A percentile compares a stretch with the other conserved stretches of the same genome.
Evolutionary conservation across 306 rosid genomes (phyloP).

Genomic region (Carpinus viminea): DNA sequence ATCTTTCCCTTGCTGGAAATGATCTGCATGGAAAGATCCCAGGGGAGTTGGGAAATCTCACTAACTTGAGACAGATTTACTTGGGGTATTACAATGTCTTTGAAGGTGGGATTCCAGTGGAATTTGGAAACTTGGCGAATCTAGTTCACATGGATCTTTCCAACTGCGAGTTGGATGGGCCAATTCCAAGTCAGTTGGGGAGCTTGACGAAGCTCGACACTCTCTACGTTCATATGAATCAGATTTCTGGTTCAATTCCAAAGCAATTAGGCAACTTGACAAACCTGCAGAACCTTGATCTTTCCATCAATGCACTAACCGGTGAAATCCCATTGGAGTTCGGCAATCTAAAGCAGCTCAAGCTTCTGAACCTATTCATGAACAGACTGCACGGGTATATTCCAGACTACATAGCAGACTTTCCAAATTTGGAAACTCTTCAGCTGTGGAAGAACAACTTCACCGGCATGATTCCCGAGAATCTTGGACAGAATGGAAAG

Average conservation of each 20-base stretch:
- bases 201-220: slow-evolving; percentile 62
- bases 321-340: slow-evolving; percentile 88
- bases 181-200: slow-evolving; percentile 72
- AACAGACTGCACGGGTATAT: slow-evolving; percentile 83
- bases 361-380: slow-evolving; percentile 78
- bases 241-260: slow-evolving; percentile 71
- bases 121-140: slow-evolving; percentile 60
- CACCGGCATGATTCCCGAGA: slow-evolving; percentile 73
- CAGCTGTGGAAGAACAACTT: slow-evolving; percentile 86
- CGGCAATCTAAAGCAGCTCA: slow-evolving; percentile 51
- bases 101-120: slow-evolving; percentile 78
- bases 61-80: slow-evolving; percentile 57
- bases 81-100: slow-evolving; percentile 74
- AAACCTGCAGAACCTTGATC: slow-evolving; percentile 56
- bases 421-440: slow-evolving; percentile 60
- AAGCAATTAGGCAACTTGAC: slow-evolving; percentile 69
- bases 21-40: slow-evolving; percentile 71
- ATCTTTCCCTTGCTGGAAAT: slow-evolving; percentile 77
- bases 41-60: slow-evolving; percentile 71
- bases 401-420: slow-evolving; percentile 69
- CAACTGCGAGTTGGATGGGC: slow-evolving; percentile 64
- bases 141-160: slow-evolving; percentile 73
- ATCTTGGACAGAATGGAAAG: slow-evolving; percentile 70
- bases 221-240: slow-evolving; percentile 68
- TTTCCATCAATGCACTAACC: slow-evolving; percentile 70